Evolutionary conservation across 163 green algal species (phyloP), one percentile per base, ranked within the genome.

Genomic region (Smithsoniella earleae): DNA sequence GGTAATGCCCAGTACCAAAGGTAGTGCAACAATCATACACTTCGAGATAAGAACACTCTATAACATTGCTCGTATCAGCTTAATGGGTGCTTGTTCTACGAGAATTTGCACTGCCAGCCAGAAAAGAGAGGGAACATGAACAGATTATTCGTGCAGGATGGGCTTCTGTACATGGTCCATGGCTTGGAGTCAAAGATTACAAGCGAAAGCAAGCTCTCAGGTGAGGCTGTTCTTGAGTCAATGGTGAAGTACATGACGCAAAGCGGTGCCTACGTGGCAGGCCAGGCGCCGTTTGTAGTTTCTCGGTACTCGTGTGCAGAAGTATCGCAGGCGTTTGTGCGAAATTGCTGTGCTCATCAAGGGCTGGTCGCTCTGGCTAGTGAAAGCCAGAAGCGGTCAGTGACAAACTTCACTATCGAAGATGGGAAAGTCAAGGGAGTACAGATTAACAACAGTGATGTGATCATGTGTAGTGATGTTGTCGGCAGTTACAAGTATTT

Each of bases 181-280:
- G 27, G 34, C 28, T 30, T 33, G 5, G 58, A 69, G n/a, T 20
- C 10, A 1, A 13, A 36, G 34, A 34, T 69, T 5, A n/a, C 16
- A 36, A 18, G 58, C 8, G 25, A 33, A 30, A 34, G 30, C 6
- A 30, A 30, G 6, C 58, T 69, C 30, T 0, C 20, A 6, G 58
- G 58, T 6, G 18, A 10, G 16, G 25, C 20, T 16, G 58, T 69
- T 5, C 58, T 69, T 4, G n/a, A 69, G 25, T 30, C 58, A 31
- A 69, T 69, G 58, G 25, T 69, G 27, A 69, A 69, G 25, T 69
- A 40, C 25, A 69, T 69, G 58, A 25, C 58, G n/a, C 58, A 69
- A 31, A 69, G 58, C 43, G 58, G 58, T 5, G 25, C 25, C 27
- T 69, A 69, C 58, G 58, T 69, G 58, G 58, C 58, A 4, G 58